Evolutionary conservation across 2,329 filamentous ascomycete species (phyloP).

Genomic region (Dactylellina parvicollis): DNA sequence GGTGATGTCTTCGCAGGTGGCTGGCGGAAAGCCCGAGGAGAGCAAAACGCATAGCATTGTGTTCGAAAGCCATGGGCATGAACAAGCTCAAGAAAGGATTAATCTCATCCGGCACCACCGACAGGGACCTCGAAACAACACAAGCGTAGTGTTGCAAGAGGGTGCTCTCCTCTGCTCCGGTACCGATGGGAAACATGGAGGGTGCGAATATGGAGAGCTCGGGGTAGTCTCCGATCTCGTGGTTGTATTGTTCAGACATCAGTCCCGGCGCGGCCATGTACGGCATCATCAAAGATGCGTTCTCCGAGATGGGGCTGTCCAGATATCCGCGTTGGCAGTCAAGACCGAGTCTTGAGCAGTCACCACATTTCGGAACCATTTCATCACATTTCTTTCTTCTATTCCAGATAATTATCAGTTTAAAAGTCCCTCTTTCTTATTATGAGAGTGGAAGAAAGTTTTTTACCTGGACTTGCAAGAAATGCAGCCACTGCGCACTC

Average conservation of each 20-base stretch:
- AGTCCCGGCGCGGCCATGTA: conserved; percentile 40
- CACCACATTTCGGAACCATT: conserved; percentile 48
- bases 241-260: conserved; percentile 20
- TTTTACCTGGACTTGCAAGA: conserved; percentile 53
- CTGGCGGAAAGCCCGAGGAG: conserved; percentile 53
- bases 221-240: conserved; percentile 39
- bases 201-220: conserved; percentile 50
- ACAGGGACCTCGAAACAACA: conserved; percentile 54
- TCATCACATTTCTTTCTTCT: conserved; percentile 55
- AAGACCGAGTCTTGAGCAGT: conserved; percentile 50
- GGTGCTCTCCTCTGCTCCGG: conserved; percentile 43
- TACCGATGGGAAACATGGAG: conserved; percentile 44
- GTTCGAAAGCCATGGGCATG: conserved; percentile 54
- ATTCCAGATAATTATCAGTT: conserved; percentile 14
- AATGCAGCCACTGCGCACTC: conserved; percentile 51
- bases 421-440: neutral
- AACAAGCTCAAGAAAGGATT: conserved; percentile 54
- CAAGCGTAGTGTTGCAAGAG: conserved; percentile 55
- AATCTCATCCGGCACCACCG: conserved; percentile 54
- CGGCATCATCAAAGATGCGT: conserved; percentile 26
- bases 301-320: conserved; percentile 35
- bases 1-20: conserved; percentile 52
- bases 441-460: neutral
- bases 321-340: conserved; percentile 47
- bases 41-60: conserved; percentile 52